These are phyloP conservation scores for Termitomyces sp. DNA, from an alignment of 768 basidiomycete genomes.

Conservation along the genomic window DNA sequence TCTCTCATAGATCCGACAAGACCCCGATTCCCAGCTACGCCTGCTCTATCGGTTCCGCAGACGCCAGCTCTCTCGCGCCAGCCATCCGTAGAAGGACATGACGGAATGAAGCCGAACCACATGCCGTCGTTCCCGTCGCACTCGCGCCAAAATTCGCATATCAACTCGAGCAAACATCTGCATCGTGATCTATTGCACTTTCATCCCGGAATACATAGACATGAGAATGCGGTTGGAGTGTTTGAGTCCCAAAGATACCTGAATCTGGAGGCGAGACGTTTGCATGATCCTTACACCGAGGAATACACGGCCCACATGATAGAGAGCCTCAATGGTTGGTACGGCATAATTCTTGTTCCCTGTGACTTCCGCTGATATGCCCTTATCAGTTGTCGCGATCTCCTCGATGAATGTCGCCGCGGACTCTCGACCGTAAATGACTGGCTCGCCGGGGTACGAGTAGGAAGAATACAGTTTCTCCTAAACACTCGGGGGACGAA, in stretches of 20 bases:
- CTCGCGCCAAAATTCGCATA: conserved; percentile 19
- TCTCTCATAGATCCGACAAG: conserved; percentile 58
- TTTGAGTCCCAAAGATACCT: conserved; percentile 73
- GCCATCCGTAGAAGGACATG: neutral
- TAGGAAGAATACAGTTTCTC: conserved; percentile 36
- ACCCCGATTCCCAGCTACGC: conserved; percentile 53
- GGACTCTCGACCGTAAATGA: conserved; percentile 37
- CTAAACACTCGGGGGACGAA: conserved; percentile 24
- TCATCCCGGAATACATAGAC: conserved; percentile 31
- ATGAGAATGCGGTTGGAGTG: conserved; percentile 62
- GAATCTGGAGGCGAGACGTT: conserved; percentile 56
- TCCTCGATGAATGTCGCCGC: conserved; percentile 41
- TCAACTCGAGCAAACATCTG: conserved; percentile 27
- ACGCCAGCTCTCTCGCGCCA: conserved; percentile 22
- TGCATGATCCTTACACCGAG: conserved; percentile 46
- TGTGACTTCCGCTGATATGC: neutral
- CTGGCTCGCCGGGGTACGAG: conserved; percentile 47
- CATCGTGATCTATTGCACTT: conserved; percentile 35
- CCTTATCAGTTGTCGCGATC: conserved; percentile 41
- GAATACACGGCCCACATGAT: conserved; percentile 39
- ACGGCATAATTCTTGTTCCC: no score
- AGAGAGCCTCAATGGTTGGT: conserved; percentile 44
- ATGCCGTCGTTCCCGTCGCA: neutral
- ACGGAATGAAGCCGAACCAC: neutral
- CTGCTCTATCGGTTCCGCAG: conserved; percentile 29